Evolutionary conservation across 495 filamentous ascomycete genomes (phyloP), one percentile per base, ranked within the genome.

Genomic region (Penicilliopsis zonata): DNA sequence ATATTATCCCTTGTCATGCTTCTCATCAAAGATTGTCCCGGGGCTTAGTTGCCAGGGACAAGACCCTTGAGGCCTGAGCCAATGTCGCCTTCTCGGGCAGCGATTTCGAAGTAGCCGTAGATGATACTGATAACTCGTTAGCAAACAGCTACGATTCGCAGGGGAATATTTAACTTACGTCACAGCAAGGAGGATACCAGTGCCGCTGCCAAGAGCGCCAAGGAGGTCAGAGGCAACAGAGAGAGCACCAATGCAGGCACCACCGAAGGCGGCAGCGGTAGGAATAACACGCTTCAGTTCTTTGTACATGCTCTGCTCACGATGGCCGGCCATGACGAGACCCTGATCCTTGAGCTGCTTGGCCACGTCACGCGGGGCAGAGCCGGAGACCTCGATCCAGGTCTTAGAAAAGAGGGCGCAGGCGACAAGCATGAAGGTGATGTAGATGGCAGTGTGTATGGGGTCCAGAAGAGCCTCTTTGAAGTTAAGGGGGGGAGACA

Each of bases 301-400:
- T 74, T 90, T 93, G 75, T 99, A 99, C 92, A 96, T 96, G 72
- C 83, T 92, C 72, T 95, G 86, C 63, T 99, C 92, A 64, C 92
- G 78, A 65, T 99, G 92, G 41, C 92, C 92, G 47, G 92, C 90
- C 92, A 99, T 99, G 47, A 96, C 86, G 30, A 99, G 78, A 49
- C 92, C 88, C 63, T 95, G 88, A 52, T 96, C 92, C 77, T 99
- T 99, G 52, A 99, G 75, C 66, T 99, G 92, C 78, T 99, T 99
- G 43, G 92, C 92, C 41, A 99, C 92, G 53, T 99, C 92, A 56
- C 92, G 81, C 15, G 92, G 92, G 59, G 82, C 83, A 37, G 87
- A 94, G 55, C 92, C 92, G 21, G 88, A 95, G 40, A 99, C 92
- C 62, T 99, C 92, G 52, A 99, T 96, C 92, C 90, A 98, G 44